phyloP scores from a whole-genome alignment of 2,329 filamentous ascomycete species.

The Amphichorda felina region DNA sequence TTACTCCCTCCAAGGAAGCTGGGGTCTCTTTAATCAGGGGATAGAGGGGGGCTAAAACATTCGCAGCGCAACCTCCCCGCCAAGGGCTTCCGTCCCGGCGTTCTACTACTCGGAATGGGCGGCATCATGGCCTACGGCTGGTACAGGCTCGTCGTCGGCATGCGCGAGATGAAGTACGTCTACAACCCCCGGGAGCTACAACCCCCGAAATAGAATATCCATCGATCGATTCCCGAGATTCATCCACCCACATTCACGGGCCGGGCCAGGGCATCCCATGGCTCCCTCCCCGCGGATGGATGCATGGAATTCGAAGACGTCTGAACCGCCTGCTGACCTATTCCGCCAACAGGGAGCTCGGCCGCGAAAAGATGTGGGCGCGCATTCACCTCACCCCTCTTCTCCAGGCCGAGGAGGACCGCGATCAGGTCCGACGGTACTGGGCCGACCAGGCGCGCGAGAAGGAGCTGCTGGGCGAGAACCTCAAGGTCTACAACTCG shows the following conservation, averaged over 20 bases:
- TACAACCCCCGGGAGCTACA: not conserved
- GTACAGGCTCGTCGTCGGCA: constrained; percentile 33
- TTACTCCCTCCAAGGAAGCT: too few relatives aligned
- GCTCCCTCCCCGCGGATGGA: too few relatives aligned
- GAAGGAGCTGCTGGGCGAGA: constrained; percentile 77
- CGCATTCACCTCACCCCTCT: constrained; percentile 90
- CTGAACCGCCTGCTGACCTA: not conserved
- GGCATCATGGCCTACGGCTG: constrained; percentile 81
- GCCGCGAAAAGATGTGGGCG: constrained; percentile 96
- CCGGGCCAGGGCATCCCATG: too few relatives aligned
- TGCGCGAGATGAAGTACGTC: constrained; percentile 73
- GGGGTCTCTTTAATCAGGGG: too few relatives aligned
- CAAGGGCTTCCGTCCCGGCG: constrained; percentile 75
- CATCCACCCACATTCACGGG: too few relatives aligned
- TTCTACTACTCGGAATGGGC: constrained; percentile 66
- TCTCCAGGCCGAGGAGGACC: constrained; percentile 92
- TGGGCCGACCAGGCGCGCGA: constrained; percentile 81
- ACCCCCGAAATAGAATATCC: not conserved
- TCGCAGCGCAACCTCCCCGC: constrained; percentile 81
- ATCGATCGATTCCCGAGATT: constrained; percentile 6
- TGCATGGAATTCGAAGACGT: too few relatives aligned
- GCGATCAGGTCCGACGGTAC: constrained; percentile 81
- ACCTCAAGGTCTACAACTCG: constrained; percentile 76
- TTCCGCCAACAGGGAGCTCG: constrained; percentile 58
- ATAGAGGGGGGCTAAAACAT: too few relatives aligned